Evolutionary conservation across 2,329 filamentous ascomycete genomes (phyloP).

Genomic region (Fusarium sp.): DNA sequence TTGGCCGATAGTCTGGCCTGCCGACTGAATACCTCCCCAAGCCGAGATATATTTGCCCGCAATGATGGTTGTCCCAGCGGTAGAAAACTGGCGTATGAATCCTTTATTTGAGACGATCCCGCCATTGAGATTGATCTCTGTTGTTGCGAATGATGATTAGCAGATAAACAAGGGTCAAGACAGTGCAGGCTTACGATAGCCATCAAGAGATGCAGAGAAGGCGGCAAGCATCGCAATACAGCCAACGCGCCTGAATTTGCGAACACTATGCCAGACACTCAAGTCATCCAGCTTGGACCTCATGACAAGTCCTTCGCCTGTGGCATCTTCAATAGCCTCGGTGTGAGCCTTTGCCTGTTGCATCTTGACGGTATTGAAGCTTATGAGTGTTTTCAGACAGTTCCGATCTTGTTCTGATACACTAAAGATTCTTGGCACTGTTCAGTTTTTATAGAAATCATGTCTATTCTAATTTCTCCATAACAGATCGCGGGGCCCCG

Average conservation of each 20-base stretch:
- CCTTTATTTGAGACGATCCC: neutral
- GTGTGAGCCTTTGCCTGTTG: neutral
- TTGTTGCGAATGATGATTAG: neutral
- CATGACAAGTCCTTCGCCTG: neutral
- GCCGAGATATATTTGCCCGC: neutral
- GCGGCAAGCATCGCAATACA: neutral
- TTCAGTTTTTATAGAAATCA: neutral
- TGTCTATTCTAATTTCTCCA: neutral
- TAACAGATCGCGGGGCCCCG: neutral
- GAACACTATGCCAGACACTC: neutral
- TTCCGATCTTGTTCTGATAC: neutral
- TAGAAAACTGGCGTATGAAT: neutral
- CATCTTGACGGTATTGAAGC: neutral
- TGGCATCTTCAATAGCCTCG: neutral
- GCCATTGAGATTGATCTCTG: neutral
- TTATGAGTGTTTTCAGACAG: no score
- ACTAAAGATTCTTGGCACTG: neutral
- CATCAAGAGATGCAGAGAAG: neutral
- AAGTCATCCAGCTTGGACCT: neutral
- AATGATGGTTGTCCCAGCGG: neutral
- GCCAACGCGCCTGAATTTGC: neutral
- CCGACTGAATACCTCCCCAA: neutral
- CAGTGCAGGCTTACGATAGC: neutral
- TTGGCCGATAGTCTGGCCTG: neutral
- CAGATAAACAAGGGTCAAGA: accelerated